Evolutionary conservation across 805 yeast genomes (phyloP).

Genomic region (Yamadazyma scolyti): DNA sequence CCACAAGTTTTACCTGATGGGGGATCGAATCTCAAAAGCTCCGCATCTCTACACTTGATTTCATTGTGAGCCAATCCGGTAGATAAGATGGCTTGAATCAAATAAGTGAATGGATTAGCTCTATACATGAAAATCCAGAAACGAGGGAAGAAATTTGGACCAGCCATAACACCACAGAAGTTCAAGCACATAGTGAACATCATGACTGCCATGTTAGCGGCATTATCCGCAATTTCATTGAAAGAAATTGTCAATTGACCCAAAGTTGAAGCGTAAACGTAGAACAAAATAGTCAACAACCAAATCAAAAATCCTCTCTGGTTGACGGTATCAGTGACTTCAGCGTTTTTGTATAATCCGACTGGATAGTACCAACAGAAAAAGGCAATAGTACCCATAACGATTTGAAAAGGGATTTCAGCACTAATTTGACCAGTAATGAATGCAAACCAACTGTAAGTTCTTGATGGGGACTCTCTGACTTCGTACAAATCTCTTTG

Average conservation of each 20-base stretch:
- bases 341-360: constrained; percentile 48
- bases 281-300: constrained; percentile 18
- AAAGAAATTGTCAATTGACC: constrained; percentile 26
- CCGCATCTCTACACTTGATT: constrained; percentile 32
- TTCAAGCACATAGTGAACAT: constrained; percentile 31
- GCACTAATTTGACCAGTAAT: constrained; percentile 38
- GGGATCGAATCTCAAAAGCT: constrained; percentile 19
- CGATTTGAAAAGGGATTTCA: constrained; percentile 46
- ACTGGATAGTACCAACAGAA: constrained; percentile 62
- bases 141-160: constrained; percentile 24
- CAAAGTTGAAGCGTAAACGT: constrained; percentile 22
- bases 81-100: constrained; percentile 50
- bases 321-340: constrained; percentile 47
- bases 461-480: constrained; percentile 42
- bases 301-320: constrained; percentile 39
- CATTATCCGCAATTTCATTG: constrained; percentile 24
- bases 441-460: constrained; percentile 42
- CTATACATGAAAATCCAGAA: constrained; percentile 77
- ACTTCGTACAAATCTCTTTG: constrained; percentile 46
- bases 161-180: constrained; percentile 33
- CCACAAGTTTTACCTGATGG: constrained; percentile 27
- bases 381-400: constrained; percentile 38
- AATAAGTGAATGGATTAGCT: constrained; percentile 61
- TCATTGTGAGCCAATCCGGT: constrained; percentile 27
- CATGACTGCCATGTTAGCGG: constrained; percentile 28